phyloP scores from a whole-genome alignment of 2,329 filamentous ascomycete genomes.

The Alternaria arborescens region DNA sequence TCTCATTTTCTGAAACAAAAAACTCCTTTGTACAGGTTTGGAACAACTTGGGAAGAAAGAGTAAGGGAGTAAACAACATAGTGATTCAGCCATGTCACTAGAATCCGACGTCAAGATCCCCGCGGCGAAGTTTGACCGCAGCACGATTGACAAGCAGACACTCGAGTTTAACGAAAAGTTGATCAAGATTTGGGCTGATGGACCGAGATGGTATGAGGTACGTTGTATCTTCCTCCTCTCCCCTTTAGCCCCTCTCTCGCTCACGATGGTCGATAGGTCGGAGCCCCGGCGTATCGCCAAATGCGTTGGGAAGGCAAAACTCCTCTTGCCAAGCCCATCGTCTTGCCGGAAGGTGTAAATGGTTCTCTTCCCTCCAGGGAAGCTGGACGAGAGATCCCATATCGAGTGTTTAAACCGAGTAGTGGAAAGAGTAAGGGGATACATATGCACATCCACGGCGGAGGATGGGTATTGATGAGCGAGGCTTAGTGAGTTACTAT shows the following conservation, averaged over 20 bases:
- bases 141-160: conserved; percentile 53
- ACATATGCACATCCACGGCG: conserved; percentile 66
- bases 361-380: conserved; percentile 63
- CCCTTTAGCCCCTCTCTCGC: background rate
- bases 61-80: background rate
- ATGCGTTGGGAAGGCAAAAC: conserved; percentile 65
- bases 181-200: conserved; percentile 54
- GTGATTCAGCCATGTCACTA: conserved; percentile 32
- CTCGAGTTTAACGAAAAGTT: conserved; percentile 56
- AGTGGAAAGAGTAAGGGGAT: conserved; percentile 58
- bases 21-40: background rate
- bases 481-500: conserved; percentile 27
- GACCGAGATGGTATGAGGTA: conserved; percentile 63
- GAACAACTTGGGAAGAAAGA: background rate
- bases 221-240: background rate
- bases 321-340: conserved; percentile 57
- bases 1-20: no score
- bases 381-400: conserved; percentile 59
- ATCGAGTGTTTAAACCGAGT: conserved; percentile 61
- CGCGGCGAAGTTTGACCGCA: conserved; percentile 55
- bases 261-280: conserved; percentile 51
- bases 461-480: conserved; percentile 58
- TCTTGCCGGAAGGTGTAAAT: conserved; percentile 59
- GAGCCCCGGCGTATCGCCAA: conserved; percentile 62
- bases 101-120: conserved; percentile 54